Evolutionary conservation across 164 flowering plant genomes (phyloP).

Genomic region (Amborella trichopoda): DNA sequence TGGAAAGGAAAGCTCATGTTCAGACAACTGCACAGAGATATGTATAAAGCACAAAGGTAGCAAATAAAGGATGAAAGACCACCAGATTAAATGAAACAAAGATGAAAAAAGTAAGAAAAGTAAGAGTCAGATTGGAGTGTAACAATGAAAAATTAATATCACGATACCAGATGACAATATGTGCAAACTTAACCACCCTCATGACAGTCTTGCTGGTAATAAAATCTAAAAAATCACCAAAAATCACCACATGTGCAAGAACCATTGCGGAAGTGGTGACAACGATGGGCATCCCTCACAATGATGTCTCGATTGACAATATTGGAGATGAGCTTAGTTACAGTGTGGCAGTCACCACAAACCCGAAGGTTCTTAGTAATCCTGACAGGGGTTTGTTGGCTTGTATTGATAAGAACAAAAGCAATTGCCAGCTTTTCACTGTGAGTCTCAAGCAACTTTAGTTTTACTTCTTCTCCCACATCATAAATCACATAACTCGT

Average conservation of each 20-base stretch:
- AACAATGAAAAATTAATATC: no score
- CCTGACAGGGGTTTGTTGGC: constrained; percentile 18
- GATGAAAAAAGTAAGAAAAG: no score
- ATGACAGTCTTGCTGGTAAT: no score
- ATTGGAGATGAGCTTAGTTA: constrained; percentile 27
- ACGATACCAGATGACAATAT: no score
- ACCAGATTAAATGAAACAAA: no score
- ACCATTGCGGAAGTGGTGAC: constrained; percentile 27
- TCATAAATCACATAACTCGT: constrained; percentile 28
- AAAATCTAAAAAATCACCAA: constrained; percentile 21
- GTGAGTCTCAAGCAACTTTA: constrained; percentile 34
- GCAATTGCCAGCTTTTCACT: constrained; percentile 41
- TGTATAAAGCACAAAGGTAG: no score
- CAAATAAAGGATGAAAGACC: no score
- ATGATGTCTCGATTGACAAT: constrained; percentile 24
- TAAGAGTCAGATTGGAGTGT: no score
- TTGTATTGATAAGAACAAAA: constrained; percentile 25
- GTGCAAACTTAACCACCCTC: no score
- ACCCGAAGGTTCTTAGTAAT: constrained; percentile 35
- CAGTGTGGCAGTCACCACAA: constrained; percentile 32
- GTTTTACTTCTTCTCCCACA: constrained; percentile 27
- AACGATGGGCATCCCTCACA: constrained; percentile 27
- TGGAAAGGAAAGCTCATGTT: no score
- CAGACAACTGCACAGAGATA: no score
- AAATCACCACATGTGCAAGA: constrained; percentile 31